Base-by-base conservation (phyloP, 495 filamentous ascomycete species). In the Haplographium delicatum region DNA sequence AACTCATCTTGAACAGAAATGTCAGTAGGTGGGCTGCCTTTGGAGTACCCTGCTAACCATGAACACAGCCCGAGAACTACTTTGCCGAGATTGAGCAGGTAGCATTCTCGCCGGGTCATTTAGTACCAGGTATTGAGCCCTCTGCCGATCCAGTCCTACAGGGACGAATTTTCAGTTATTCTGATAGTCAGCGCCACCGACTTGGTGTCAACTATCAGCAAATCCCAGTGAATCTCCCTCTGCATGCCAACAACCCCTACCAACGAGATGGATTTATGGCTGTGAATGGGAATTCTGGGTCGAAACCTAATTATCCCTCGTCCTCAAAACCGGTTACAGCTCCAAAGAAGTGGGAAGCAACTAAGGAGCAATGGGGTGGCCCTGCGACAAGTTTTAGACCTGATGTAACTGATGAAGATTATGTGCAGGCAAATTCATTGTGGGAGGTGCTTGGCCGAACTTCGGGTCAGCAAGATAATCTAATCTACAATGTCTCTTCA, bases 21-120 rank as follows among this genome's bases (percentile, higher is more conserved):
- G 74, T 57, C 20, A 53, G n/a, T n/a, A n/a, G n/a, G n/a, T n/a
- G n/a, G n/a, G n/a, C n/a, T n/a, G n/a, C n/a, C n/a, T n/a, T n/a
- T n/a, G n/a, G n/a, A n/a, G n/a, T n/a, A n/a, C n/a, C n/a, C n/a
- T n/a, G n/a, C n/a, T n/a, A n/a, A n/a, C n/a, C n/a, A n/a, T n/a
- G n/a, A n/a, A n/a, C n/a, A n/a, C n/a, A n/a, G n/a, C n/a, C n/a
- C n/a, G n/a, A 75, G 30, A 87, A 88, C 68, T 88, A 84, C 70
- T 85, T 85, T 62, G 73, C 80, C 43, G 86, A 91, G 46, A 82
- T 93, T 53, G 89, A 95, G 67, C 89, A 95, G 61, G 77, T 82
- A 3, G 82, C 87, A 2, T 94, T 91, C 67, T 84, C 81, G 39
- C 88, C 89, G 11, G 78, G 82, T 2, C 83, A 84, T 61, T 70